Evolutionary conservation across 768 basidiomycete species (phyloP), one percentile per base, ranked within the genome.

Genomic region (Terana coerulea): DNA sequence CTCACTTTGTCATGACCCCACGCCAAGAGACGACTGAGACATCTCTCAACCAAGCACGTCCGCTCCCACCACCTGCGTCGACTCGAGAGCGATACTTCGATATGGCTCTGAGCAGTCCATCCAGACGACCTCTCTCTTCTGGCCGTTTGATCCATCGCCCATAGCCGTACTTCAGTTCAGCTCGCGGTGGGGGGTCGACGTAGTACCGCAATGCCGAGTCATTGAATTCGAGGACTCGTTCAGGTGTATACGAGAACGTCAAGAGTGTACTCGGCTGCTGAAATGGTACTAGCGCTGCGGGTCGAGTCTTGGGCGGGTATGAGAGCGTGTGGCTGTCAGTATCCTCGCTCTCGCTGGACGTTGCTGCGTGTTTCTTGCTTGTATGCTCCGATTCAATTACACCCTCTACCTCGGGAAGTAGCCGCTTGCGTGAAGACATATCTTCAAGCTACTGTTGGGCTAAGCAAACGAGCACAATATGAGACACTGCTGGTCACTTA

Each of bases 1-100:
- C 77, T 71, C 65, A 91, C 88, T 84, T 91, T 53, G 91, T 92
- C 75, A 91, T 81, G 47, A 91, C 77, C 10, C 91, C 91, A 61
- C 91, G 75, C 91, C 91, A 94, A 9, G 77, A 72, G 46, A 88
- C 73, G 25, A 86, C 76, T 1, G 74, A 77, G 24, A 86, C 72
- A 49, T 78, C 79, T 22, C 69, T 71, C 17, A 59, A 55, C 59
- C 61, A 63, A 21, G 58, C 51, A 17, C 65, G 65, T 14, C 74
- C 60, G 25, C 67, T 61, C 0, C 61, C 64, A 22, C 65, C 59
- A 19, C 58, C 55, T 21, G 61, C 52, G 30, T 69, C 67, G 45
- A 71, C 60, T 53, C 64, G 67, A 30, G 53, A 59, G 49, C 73
- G 75, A 51, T 73, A 69, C 45, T 71, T 74, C 44, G 69, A 72